Evolutionary conservation across 345 rosid species (phyloP), one percentile per base, ranked within the genome.

Genomic region (Eucalyptus shirleyi): DNA sequence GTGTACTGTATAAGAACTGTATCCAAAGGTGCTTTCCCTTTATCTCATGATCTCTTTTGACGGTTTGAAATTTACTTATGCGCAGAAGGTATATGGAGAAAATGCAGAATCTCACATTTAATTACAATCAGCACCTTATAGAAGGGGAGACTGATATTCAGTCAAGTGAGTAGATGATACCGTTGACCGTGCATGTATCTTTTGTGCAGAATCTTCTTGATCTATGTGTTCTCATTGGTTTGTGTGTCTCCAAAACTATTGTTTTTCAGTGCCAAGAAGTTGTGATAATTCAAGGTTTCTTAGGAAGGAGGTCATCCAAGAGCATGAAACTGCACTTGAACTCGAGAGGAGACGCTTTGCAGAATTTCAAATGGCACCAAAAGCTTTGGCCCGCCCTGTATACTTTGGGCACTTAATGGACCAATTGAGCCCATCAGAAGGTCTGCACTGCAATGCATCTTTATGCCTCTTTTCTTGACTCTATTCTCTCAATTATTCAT

Each of bases 101-200:
- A 91, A 88, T 93, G 82, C 95, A 94, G 40, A 95, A 94, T 12
- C 83, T 90, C 28, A 89, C 93, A 91, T 91, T 77, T 77, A 37
- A 90, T 88, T 91, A 92, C 90, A 91, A 90, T 88, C 91, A 91
- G 50, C 96, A 93, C 72, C 93, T 91, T 42, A 53, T 90, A 19
- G 97, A 95, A 34, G 94, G 94, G 88, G 98, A 98, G 92, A 47
- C 92, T 3, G 99, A 96, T 89, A 90, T 93, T 91, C 95, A 92
- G 90, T 88, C 95, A n/a, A 89, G 99, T 93, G 87, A 91, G 95
- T 88, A 56, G 55, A 88, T 42, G 40, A 45, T 86, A 55, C 47
- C 1, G 18, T 34, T 30, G 37, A 12, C 7, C 53, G 42, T 23
- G 17, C 87, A 59, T n/a, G 65, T n/a, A 10, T 69, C 30, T 49